phyloP scores from a whole-genome alignment of 2,329 filamentous ascomycete species.

The Aspergillus arachidicola region DNA sequence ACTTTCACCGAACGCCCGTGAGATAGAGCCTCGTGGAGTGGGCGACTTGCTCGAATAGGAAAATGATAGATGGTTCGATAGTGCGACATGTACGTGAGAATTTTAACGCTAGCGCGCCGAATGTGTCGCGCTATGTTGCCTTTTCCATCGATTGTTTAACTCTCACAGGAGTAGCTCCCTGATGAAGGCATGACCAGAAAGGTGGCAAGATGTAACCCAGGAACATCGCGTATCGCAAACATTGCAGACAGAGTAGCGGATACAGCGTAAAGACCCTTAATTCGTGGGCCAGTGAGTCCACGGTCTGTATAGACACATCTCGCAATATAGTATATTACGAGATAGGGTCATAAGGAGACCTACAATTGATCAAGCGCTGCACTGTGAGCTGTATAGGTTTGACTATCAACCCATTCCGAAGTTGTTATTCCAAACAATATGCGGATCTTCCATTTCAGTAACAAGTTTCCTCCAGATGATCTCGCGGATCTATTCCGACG shows the following conservation, averaged over 20 bases:
- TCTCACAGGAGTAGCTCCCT: not conserved
- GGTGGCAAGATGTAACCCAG: not conserved
- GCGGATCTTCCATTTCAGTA: conserved; percentile 49
- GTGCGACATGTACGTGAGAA: too few species aligned
- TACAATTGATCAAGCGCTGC: too few species aligned
- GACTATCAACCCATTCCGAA: not conserved
- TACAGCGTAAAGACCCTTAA: not conserved
- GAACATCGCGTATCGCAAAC: not conserved
- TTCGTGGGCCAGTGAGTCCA: not conserved
- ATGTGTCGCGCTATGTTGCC: too few species aligned
- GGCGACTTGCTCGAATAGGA: too few species aligned
- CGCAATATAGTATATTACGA: not conserved
- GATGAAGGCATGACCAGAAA: not conserved
- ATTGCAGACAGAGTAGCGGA: not conserved
- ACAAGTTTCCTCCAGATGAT: conserved; percentile 53
- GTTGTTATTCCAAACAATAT: not conserved
- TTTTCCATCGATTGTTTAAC: too few species aligned
- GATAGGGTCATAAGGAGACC: too few species aligned
- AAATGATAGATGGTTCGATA: too few species aligned
- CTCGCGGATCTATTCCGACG: conserved; percentile 43
- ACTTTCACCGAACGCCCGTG: too few species aligned
- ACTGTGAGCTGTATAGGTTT: too few species aligned
- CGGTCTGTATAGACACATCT: not conserved
- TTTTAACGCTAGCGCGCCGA: too few species aligned
- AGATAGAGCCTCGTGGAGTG: too few species aligned